phyloP scores from a whole-genome alignment of 495 filamentous ascomycete species.

The Hypomontagnella monticulosa region DNA sequence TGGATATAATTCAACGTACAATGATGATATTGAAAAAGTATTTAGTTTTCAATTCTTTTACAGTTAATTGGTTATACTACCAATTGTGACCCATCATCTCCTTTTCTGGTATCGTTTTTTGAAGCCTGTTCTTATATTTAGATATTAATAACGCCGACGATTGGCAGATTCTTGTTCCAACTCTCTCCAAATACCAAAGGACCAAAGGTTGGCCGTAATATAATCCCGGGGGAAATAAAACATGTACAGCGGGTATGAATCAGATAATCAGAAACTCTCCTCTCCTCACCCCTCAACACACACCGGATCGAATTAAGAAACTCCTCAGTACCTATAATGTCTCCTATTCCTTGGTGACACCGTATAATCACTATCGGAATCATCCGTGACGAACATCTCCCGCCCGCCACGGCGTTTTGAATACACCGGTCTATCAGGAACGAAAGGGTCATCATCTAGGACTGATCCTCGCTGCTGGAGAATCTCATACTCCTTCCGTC shows the following conservation, averaged over 20 bases:
- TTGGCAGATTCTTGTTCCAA: too few relatives aligned
- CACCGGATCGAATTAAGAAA: background rate
- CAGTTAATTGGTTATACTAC: too few relatives aligned
- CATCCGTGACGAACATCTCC: conserved; percentile 19
- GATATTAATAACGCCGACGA: too few relatives aligned
- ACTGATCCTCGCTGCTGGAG: conserved; percentile 25
- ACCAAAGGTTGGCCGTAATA: background rate
- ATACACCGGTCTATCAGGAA: conserved; percentile 3
- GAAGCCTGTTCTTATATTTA: too few relatives aligned
- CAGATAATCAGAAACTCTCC: too few relatives aligned
- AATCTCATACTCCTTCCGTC: conserved; percentile 24
- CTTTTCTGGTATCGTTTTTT: too few relatives aligned
- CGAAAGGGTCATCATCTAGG: conserved; percentile 33
- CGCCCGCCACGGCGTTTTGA: conserved; percentile 3
- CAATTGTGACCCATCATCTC: background rate
- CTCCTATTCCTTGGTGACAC: conserved; percentile 5
- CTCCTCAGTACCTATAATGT: conserved; percentile 7
- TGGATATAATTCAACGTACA: too few relatives aligned
- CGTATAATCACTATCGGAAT: conserved; percentile 21
- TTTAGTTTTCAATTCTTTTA: too few relatives aligned
- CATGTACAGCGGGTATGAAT: too few relatives aligned
- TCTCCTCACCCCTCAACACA: too few relatives aligned
- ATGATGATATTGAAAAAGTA: too few relatives aligned
- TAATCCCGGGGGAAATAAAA: background rate
- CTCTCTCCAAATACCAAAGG: too few relatives aligned